These are phyloP conservation scores for Penicillium parvum DNA, from an alignment of 495 filamentous ascomycete genomes.

Conservation along the genomic window DNA sequence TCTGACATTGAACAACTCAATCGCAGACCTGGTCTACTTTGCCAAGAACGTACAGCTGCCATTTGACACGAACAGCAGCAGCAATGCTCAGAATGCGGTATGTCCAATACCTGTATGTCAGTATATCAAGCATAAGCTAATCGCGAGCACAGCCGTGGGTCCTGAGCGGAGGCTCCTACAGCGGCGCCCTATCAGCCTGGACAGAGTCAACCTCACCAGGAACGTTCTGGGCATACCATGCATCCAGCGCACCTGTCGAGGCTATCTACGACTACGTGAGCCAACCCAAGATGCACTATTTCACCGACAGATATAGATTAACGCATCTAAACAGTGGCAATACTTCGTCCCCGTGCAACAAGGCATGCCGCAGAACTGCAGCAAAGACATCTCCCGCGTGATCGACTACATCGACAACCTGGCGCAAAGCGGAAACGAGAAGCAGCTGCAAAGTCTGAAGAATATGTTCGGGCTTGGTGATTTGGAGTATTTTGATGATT, in stretches of 20 bases:
- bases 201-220: slow-evolving; percentile 53
- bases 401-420: slow-evolving; percentile 54
- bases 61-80: slow-evolving; percentile 51
- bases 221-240: slow-evolving; percentile 65
- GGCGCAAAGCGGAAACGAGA: slow-evolving; percentile 35
- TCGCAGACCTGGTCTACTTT: slow-evolving; percentile 60
- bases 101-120: not conserved
- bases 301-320: not conserved
- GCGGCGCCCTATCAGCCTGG: slow-evolving; percentile 62
- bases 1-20: slow-evolving; percentile 58
- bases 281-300: not conserved
- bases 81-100: slow-evolving; percentile 49
- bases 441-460: slow-evolving; percentile 50
- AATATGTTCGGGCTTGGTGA: slow-evolving; percentile 52
- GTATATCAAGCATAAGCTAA: not conserved
- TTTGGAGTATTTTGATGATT: slow-evolving; percentile 55
- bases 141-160: slow-evolving; percentile 53
- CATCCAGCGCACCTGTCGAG: slow-evolving; percentile 59
- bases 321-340: slow-evolving; percentile 40
- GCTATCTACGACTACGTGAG: slow-evolving; percentile 53
- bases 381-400: slow-evolving; percentile 49
- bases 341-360: slow-evolving; percentile 61
- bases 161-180: slow-evolving; percentile 60
- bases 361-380: slow-evolving; percentile 63
- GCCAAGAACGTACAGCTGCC: slow-evolving; percentile 53